Percentiles rank a stretch among this genome's conserved stretches.
Evolutionary conservation across 2,329 filamentous ascomycete species (phyloP).

Genomic region (Beauveria caledonica): DNA sequence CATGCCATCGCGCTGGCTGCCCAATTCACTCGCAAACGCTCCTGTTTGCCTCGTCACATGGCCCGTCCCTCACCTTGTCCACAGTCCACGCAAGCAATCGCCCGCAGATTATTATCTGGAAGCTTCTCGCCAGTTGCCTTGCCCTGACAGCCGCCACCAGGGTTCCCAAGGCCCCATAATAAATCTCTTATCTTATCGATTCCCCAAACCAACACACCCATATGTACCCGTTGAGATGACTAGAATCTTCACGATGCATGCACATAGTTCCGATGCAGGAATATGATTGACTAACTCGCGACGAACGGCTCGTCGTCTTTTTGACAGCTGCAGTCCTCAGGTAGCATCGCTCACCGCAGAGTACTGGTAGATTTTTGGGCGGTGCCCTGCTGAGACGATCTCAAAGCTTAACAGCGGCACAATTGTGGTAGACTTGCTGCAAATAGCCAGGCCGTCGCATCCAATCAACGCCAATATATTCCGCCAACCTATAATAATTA

Average conservation of each 20-base stretch:
- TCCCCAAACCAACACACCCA: background rate
- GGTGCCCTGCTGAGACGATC: background rate
- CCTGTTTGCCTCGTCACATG: background rate
- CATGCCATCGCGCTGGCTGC: background rate
- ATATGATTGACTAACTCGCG: no score
- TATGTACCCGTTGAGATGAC: background rate
- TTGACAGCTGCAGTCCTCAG: no score
- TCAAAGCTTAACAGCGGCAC: background rate
- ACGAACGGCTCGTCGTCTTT: no score
- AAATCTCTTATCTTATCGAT: slow-evolving; percentile 2
- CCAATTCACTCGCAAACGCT: background rate
- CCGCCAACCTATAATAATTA: background rate
- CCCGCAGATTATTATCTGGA: background rate
- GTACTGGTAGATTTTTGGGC: background rate
- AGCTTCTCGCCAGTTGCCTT: background rate
- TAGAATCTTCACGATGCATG: background rate
- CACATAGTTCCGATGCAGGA: no score
- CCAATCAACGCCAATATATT: background rate
- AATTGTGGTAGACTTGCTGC: background rate
- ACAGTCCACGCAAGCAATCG: background rate
- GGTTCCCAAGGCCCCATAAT: slow-evolving; percentile 1
- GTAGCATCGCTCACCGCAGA: no score
- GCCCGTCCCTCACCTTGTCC: no score
- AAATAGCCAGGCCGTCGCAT: background rate
- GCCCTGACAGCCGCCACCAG: slow-evolving; percentile 1